phyloP scores from a whole-genome alignment of 805 yeast species.

The Metschnikowia peoriensis region DNA sequence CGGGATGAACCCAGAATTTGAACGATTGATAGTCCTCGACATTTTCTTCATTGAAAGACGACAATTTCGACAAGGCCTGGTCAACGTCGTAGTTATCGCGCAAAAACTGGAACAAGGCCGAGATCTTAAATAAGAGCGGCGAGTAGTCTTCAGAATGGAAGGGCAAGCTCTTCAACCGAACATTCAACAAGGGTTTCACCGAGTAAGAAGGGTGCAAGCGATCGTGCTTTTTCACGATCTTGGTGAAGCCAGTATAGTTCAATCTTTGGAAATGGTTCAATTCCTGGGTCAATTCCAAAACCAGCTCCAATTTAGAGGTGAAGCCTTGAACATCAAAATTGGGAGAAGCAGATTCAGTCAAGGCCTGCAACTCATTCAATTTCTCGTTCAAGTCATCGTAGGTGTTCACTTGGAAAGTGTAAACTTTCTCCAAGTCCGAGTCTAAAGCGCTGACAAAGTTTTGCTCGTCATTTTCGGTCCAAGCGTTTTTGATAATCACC shows the following conservation, averaged over 20 bases:
- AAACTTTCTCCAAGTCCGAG: slow-evolving; percentile 71
- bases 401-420: slow-evolving; percentile 64
- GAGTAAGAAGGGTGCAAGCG: slow-evolving; percentile 82
- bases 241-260: slow-evolving; percentile 92
- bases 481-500: slow-evolving; percentile 45
- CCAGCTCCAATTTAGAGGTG: slow-evolving; percentile 68
- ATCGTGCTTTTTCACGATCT: slow-evolving; percentile 95
- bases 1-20: slow-evolving; percentile 97
- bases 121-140: slow-evolving; percentile 80
- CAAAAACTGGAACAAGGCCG: slow-evolving; percentile 75
- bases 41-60: slow-evolving; percentile 40
- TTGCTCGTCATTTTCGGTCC: slow-evolving; percentile 74
- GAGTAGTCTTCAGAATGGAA: slow-evolving; percentile 94
- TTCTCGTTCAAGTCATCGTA: slow-evolving; percentile 66
- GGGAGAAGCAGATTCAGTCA: slow-evolving; percentile 39
- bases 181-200: slow-evolving; percentile 87
- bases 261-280: slow-evolving; percentile 86
- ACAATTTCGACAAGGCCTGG: slow-evolving; percentile 47
- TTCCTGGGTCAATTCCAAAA: slow-evolving; percentile 74
- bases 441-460: slow-evolving; percentile 66
- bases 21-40: slow-evolving; percentile 55
- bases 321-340: slow-evolving; percentile 59
- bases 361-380: slow-evolving; percentile 61
- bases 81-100: slow-evolving; percentile 66
- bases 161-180: slow-evolving; percentile 82